Evolutionary conservation across 2,329 filamentous ascomycete species (phyloP).

Genomic region (Penicillium sumatraense): DNA sequence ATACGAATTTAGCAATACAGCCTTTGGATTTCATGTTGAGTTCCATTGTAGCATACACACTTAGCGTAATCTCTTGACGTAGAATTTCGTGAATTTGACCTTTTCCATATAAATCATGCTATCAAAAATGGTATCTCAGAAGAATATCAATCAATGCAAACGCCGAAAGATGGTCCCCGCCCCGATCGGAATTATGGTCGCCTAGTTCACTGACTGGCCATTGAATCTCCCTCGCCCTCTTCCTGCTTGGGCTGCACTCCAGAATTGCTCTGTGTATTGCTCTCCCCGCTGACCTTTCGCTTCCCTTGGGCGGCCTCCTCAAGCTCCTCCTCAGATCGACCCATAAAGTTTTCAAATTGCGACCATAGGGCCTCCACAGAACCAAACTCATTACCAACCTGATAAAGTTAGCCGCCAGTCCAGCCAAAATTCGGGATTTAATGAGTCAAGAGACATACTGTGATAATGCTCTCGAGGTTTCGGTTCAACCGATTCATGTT

Average conservation of each 20-base stretch:
- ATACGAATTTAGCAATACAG: slow-evolving; percentile 17
- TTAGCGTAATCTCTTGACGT: not conserved
- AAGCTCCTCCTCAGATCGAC: slow-evolving; percentile 60
- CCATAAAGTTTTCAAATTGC: slow-evolving; percentile 96
- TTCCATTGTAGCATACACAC: too few species aligned
- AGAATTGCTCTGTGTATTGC: slow-evolving; percentile 26
- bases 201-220: slow-evolving; percentile 12
- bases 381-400: slow-evolving; percentile 96
- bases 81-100: not conserved
- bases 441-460: slow-evolving; percentile 58
- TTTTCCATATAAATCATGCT: not conserved
- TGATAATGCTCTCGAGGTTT: slow-evolving; percentile 86
- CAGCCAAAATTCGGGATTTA: too few species aligned
- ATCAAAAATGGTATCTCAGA: slow-evolving; percentile 15
- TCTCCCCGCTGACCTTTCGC: slow-evolving; percentile 31
- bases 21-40: slow-evolving; percentile 3
- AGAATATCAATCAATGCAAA: not conserved
- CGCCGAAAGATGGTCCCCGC: slow-evolving; percentile 6
- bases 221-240: slow-evolving; percentile 21
- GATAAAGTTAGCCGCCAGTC: not conserved
- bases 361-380: slow-evolving; percentile 97
- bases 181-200: not conserved
- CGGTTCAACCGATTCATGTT: slow-evolving; percentile 97
- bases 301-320: slow-evolving; percentile 36
- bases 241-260: slow-evolving; percentile 14